Evolutionary conservation across 306 rosid genomes (phyloP).

Genomic region (Vigna reflexopilosa): DNA sequence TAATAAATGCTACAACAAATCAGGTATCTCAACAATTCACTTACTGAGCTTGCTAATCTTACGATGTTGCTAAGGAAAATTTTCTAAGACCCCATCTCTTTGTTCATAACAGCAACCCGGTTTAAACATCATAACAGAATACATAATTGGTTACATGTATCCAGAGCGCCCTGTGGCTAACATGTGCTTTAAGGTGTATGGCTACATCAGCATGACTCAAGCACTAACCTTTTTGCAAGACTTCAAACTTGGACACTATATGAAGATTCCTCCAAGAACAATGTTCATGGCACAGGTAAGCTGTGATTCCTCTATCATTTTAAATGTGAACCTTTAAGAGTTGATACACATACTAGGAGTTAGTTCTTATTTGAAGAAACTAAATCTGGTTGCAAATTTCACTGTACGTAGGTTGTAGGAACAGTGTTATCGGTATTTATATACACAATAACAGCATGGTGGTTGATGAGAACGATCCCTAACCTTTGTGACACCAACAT

Average conservation of each 20-base stretch:
- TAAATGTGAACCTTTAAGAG: neutral
- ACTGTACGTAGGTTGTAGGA: slow-evolving; percentile 71
- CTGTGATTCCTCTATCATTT: slow-evolving; percentile 4
- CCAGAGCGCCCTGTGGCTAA: slow-evolving; percentile 93
- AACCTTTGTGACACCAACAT: slow-evolving; percentile 66
- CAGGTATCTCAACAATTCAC: slow-evolving; percentile 56
- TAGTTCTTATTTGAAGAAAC: slow-evolving; percentile 19
- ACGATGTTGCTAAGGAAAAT: neutral
- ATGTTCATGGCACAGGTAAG: slow-evolving; percentile 93
- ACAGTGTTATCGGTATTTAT: slow-evolving; percentile 63
- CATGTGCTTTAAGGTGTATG: slow-evolving; percentile 96
- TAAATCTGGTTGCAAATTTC: neutral
- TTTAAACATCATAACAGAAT: slow-evolving; percentile 86
- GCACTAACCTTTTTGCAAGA: slow-evolving; percentile 72
- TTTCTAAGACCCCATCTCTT: slow-evolving; percentile 34
- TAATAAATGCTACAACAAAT: slow-evolving; percentile 81
- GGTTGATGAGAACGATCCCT: slow-evolving; percentile 76
- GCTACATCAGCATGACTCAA: slow-evolving; percentile 89
- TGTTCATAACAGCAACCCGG: slow-evolving; percentile 68
- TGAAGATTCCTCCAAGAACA: slow-evolving; percentile 94
- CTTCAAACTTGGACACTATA: slow-evolving; percentile 92
- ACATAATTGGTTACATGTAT: slow-evolving; percentile 83
- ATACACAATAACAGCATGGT: slow-evolving; percentile 76
- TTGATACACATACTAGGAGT: neutral
- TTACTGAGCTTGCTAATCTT: neutral